Conservation (phyloP, 2,329 filamentous ascomycete species). For the Sphaerostilbella broomeana region DNA sequence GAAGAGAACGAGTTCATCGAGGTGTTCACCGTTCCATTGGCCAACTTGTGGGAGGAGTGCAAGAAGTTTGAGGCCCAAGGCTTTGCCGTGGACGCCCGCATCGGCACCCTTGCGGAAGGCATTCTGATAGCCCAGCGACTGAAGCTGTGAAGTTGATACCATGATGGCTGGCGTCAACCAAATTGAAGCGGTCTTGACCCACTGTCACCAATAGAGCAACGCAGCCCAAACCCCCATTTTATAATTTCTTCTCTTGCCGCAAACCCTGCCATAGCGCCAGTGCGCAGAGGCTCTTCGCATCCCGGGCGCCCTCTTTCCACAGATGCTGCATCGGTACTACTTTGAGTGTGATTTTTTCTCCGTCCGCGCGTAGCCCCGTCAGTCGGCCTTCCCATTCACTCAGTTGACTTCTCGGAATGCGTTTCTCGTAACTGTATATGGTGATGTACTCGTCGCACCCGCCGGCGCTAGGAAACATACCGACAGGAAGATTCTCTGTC, state of each 20-base stretch:
- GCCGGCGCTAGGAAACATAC: slow-evolving; percentile 52
- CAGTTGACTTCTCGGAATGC: slow-evolving; percentile 43
- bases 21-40: slow-evolving; percentile 62
- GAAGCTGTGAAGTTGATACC: slow-evolving; percentile 29
- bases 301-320: slow-evolving; percentile 51
- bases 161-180: too few species aligned
- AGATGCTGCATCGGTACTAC: slow-evolving; percentile 50
- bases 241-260: slow-evolving; percentile 39
- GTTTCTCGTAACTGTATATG: slow-evolving; percentile 50
- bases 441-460: slow-evolving; percentile 56
- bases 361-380: slow-evolving; percentile 50
- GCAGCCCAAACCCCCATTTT: slow-evolving; percentile 1
- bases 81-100: slow-evolving; percentile 71
- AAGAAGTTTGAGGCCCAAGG: slow-evolving; percentile 62
- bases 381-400: slow-evolving; percentile 50
- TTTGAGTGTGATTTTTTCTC: slow-evolving; percentile 57
- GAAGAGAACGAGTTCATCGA: slow-evolving; percentile 82
- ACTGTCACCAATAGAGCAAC: slow-evolving; percentile 9
- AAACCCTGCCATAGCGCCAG: slow-evolving; percentile 53
- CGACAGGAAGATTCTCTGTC: slow-evolving; percentile 35
- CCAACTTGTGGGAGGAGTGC: slow-evolving; percentile 58
- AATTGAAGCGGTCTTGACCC: too few species aligned
- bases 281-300: slow-evolving; percentile 54
- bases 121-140: slow-evolving; percentile 63
- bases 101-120: slow-evolving; percentile 72